These are phyloP conservation scores for Geranium rotundifolium DNA, from an alignment of 345 rosid genomes.

Conservation along the genomic window DNA sequence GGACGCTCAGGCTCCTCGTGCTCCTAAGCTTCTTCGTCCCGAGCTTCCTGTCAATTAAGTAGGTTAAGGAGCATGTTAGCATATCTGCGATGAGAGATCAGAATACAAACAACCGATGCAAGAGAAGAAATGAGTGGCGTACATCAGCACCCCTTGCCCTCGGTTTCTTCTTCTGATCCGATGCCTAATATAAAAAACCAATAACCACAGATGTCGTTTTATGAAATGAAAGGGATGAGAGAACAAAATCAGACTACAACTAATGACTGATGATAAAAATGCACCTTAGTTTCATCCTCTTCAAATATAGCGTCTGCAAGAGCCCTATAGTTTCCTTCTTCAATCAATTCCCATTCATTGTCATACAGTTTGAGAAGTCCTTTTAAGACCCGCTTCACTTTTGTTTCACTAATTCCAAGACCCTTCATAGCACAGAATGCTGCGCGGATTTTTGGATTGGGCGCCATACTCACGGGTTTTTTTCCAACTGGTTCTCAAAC, in stretches of 20 bases:
- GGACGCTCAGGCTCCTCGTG: constrained; percentile 50
- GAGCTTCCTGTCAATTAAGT: constrained; percentile 23
- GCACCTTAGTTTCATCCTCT: constrained; percentile 52
- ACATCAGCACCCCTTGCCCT: constrained; percentile 20
- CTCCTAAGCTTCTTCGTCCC: constrained; percentile 27
- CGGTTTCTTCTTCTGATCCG: constrained; percentile 20
- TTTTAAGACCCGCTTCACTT: constrained; percentile 63
- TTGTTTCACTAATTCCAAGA: constrained; percentile 42
- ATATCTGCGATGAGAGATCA: neutral
- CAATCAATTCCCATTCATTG: constrained; percentile 72
- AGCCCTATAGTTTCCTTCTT: constrained; percentile 71
- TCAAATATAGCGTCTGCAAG: constrained; percentile 90
- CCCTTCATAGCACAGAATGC: constrained; percentile 64
- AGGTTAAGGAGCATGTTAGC: neutral
- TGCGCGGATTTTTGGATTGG: constrained; percentile 30
- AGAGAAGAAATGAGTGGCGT: constrained; percentile 13
- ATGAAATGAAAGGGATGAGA: neutral
- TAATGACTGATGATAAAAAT: constrained; percentile 3
- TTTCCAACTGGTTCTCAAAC: neutral
- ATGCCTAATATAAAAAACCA: constrained; percentile 24
- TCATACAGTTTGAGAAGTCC: constrained; percentile 56
- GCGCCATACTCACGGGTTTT: constrained; percentile 25
- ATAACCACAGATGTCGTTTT: neutral
- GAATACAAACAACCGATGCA: constrained; percentile 1
- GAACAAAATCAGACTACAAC: neutral